Percentiles rank a stretch among this genome's conserved stretches.
phyloP scores from a whole-genome alignment of 805 yeast species.

The Metschnikowia henanensis region DNA sequence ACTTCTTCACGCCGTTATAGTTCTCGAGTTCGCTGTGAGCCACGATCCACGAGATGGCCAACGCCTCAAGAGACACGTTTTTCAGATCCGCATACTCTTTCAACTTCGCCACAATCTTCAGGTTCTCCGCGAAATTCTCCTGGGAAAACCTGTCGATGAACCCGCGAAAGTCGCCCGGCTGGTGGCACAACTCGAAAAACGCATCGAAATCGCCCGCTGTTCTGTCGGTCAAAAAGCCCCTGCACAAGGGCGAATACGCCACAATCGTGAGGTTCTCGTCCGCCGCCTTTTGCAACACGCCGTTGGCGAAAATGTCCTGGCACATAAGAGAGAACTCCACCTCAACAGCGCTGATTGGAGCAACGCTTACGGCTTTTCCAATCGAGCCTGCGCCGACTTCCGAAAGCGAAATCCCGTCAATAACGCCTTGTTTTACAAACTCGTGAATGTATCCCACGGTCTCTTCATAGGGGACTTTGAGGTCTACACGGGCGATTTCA shows the following conservation, averaged over 20 bases:
- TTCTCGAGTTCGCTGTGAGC: slow-evolving; percentile 67
- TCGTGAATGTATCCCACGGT: slow-evolving; percentile 56
- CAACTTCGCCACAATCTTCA: slow-evolving; percentile 48
- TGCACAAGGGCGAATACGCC: slow-evolving; percentile 82
- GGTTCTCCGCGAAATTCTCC: slow-evolving; percentile 57
- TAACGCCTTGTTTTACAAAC: slow-evolving; percentile 58
- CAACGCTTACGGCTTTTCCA: slow-evolving; percentile 52
- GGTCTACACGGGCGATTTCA: slow-evolving; percentile 74
- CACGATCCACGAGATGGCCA: slow-evolving; percentile 44
- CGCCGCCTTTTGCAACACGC: slow-evolving; percentile 58
- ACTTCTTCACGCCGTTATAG: slow-evolving; percentile 39
- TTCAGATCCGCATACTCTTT: slow-evolving; percentile 48
- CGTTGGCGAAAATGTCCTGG: slow-evolving; percentile 63
- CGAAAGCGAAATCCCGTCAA: slow-evolving; percentile 72
- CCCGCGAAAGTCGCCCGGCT: slow-evolving; percentile 58
- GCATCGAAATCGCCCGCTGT: slow-evolving; percentile 38
- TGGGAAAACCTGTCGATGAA: slow-evolving; percentile 56
- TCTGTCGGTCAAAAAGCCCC: slow-evolving; percentile 73
- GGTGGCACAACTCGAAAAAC: slow-evolving; percentile 32
- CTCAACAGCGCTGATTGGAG: slow-evolving; percentile 69
- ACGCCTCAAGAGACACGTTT: slow-evolving; percentile 57
- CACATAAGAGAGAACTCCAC: slow-evolving; percentile 74
- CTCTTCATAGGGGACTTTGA: slow-evolving; percentile 54
- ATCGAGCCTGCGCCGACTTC: slow-evolving; percentile 70
- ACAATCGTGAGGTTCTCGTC: slow-evolving; percentile 65